phyloP scores from a whole-genome alignment of 805 yeast genomes.

The Candida pini region DNA sequence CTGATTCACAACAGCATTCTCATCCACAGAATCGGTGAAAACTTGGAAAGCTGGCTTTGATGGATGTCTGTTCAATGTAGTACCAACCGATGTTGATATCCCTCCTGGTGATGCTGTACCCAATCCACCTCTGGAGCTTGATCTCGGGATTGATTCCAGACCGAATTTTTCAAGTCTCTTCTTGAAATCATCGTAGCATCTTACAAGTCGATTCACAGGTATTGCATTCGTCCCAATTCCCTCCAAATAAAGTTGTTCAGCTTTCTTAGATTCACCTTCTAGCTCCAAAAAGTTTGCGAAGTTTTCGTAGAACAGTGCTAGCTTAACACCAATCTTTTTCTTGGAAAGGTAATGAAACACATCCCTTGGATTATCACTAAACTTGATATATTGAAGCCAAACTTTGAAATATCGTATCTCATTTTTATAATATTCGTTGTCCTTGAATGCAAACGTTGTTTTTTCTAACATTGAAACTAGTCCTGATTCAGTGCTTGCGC shows the following conservation, averaged over 20 bases:
- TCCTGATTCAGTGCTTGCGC: slow-evolving; percentile 55
- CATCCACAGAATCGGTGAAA: slow-evolving; percentile 5
- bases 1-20: background rate
- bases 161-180: slow-evolving; percentile 28
- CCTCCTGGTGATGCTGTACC: slow-evolving; percentile 23
- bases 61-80: slow-evolving; percentile 10
- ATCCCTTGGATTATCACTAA: slow-evolving; percentile 64
- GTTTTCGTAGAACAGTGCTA: slow-evolving; percentile 73
- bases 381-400: slow-evolving; percentile 75
- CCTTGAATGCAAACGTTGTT: slow-evolving; percentile 65
- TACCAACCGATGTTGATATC: slow-evolving; percentile 2
- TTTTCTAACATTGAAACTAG: slow-evolving; percentile 60
- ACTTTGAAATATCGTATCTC: slow-evolving; percentile 75
- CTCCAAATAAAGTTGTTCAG: slow-evolving; percentile 49
- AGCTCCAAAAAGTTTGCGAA: slow-evolving; percentile 62
- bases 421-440: slow-evolving; percentile 62
- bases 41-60: slow-evolving; percentile 15
- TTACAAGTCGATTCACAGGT: slow-evolving; percentile 47
- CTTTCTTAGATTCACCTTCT: slow-evolving; percentile 43
- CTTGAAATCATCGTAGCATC: slow-evolving; percentile 39
- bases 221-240: slow-evolving; percentile 62
- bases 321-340: slow-evolving; percentile 60
- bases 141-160: background rate
- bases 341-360: slow-evolving; percentile 65
- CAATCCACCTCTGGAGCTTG: slow-evolving; percentile 8